Base-by-base conservation (phyloP, 768 basidiomycete species). In the Hemileccinum impolitum region DNA sequence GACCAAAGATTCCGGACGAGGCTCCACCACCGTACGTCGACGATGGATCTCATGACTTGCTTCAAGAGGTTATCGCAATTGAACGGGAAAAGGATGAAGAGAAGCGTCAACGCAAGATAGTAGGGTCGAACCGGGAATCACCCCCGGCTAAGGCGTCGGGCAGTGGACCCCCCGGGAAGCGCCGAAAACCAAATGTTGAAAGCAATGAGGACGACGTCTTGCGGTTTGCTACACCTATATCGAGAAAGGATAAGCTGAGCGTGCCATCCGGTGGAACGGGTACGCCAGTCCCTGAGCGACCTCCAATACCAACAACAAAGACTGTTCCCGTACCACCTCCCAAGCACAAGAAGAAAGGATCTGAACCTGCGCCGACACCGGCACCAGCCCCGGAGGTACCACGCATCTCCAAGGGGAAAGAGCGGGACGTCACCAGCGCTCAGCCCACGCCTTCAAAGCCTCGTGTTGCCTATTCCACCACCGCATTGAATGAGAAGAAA, bases 41-140 rank as follows among this genome's bases (percentile, higher is more conserved):
- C 56, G 87, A 90, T 65, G 87, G 85, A n/a, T 86, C 84, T 25
- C 82, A 87, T 55, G 88, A 91, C 58, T 74, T 91, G 35, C 70
- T 89, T 3, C 85, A 89, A 62, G 88, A 90, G 63, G 87, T 91
- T 17, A 77, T 90, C 46, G 88, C 88, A 8, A 85, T 90, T 35
- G 88, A 90, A 62, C 73, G 78, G 46, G 80, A 84, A 66, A 79
- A 82, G 64, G 73, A 75, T 45, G 79, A 83, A 58, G 75, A 75
- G 51, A 73, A 71, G 35, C 76, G 76, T 25, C 73, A 74, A 23
- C 75, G 78, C 31, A 70, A 69, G 41, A 57, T 67, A 7, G 60
- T 60, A n/a, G 78, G 72, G 34, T 69, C 69, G 45, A 69, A 64
- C 17, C 75, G 67, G 47, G 72, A 71, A 32, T 66, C 65, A 19